Evolutionary conservation across 306 rosid genomes (phyloP), one percentile per base, ranked within the genome.

Genomic region (Acacia melanoxylon): DNA sequence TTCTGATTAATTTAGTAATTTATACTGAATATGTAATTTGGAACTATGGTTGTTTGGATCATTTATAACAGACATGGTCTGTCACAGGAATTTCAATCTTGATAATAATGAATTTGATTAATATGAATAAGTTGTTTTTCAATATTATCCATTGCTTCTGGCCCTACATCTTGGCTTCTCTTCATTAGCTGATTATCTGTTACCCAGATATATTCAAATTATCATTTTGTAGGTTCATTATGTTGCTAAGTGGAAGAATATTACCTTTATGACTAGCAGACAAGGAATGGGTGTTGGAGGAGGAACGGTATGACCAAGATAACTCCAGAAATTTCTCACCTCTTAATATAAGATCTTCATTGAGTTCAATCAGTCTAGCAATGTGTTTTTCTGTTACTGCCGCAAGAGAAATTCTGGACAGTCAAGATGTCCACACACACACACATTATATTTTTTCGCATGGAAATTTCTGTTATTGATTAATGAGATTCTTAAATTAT

Each of bases 231-330:
- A 95, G 99, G 92, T 95, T 88, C 99, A 93, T 82, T 95, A 95
- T 79, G 98, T 95, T 65, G 98, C 99, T 45, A 95, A 91, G 83
- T 95, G 99, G 99, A 95, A 71, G 84, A 89, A 91, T 31, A 85
- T 95, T 89, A 95, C 99, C 63, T 95, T 91, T 78, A 93, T 95
- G 98, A 95, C 99, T 33, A 93, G 98, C 78, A 91, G 99, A 89
- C 99, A 95, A 86, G 99, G 99, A 84, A 81, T 95, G 77, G 99
- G 99, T 10, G 97, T 95, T 40, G 98, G 97, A 54, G 98, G 99
- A 87, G 99, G 99, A 89, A 93, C 98, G 91, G 98, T 95, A 90
- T 81, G 87, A 77, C 68, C 80, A 76, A 42, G 66, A 37, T 70
- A 81, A 86, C 82, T n/a, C 51, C 74, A 8, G 17, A 58, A 68